Evolutionary conservation across 371 early-diverging fungal species (phyloP), one percentile per base, ranked within the genome.

Genomic region (Lichtheimia ramosa): DNA sequence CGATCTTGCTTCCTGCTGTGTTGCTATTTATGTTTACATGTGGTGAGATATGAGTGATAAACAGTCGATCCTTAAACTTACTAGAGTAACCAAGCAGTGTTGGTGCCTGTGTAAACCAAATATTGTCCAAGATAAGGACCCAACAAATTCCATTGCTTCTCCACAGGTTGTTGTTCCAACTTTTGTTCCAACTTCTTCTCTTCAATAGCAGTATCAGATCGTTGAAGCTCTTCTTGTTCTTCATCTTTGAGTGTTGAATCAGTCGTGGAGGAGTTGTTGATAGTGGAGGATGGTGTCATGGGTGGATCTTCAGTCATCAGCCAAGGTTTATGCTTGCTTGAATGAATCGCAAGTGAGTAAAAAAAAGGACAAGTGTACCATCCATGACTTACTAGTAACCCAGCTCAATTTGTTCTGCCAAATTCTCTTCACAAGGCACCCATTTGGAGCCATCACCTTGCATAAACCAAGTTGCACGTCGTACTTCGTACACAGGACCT

Each of bases 401-500:
- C 53, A 86, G 77, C 77, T 95, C 95, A 49, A 93, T 73, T 69
- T 95, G 94, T 25, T 82, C 69, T 0, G 92, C 68, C 34, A 95
- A 72, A 48, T 89, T 89, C 61, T 88, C 91, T 59, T 93, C 91
- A 63, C 93, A 93, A 5, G 95, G 93, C 16, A 88, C 62, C 70
- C 82, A 92, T 52, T 85, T 85, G 5, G 69, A 73, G 21, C 88
- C 84, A 65, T 79, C 80, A 0, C 81, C 63, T 65, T 83, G 83
- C 56, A 82, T 70, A 71, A 93, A 95, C 95, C 95, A 95, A 4
- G 88, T 85, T 0, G 91, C 92, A 28, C 95, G 73, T 28, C 91
- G 80, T 8, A 93, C 87, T 56, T 92, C 92, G 66, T 83, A 92
- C 3, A 83, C 79, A 10, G 92, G 85, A 0, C 95, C 94, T 55